Base-by-base conservation (phyloP, 805 yeast genomes). In the Kodamaea restingae region DNA sequence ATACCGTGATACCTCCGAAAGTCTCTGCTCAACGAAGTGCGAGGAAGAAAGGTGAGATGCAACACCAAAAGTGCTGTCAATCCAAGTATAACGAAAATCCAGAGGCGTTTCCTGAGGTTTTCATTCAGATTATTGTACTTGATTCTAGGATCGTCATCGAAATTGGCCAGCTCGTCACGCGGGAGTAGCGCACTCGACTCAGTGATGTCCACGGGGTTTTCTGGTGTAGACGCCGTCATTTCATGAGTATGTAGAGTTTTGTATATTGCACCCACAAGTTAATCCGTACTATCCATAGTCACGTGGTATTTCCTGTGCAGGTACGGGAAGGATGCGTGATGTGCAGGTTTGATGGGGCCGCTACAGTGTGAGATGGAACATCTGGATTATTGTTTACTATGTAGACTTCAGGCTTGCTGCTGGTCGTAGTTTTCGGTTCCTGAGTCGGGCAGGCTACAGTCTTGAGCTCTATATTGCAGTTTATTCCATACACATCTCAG, bases 1-100 rank as follows among this genome's bases (percentile, higher is more conserved):
- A 79, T 71, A 22, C 81, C 80, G 59, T 87, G 86, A 47, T 86
- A 58, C 36, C 96, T 64, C 50, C 91, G 73, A 51, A 84, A 77
- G 58, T 90, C 96, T 47, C 95, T 66, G 36, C 84, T 78, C 14
- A 87, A 64, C 2, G 95, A 85, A 1, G 97, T 86, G 41, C 96
- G 61, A 2, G 96, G 96, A 11, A 88, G 66, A 55, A 88, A 88
- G 0, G 82, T 76, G 36, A 86, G 65, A 29, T 84, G 76, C 54
- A 84, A 78, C 2, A 75, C 66, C 11, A 77, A 52, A 25, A 79
- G 60, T 34, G 79, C 76, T 2, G 70, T 38, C 2, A 78, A 43
- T 1, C 86, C 84, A 15, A 77, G 53, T 0, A 65, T 54, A 34
- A 71, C 61, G 44, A 71, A 68, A 48, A 71, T 63, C 56, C 73